A percentile compares a stretch with the other conserved stretches of the same genome.
Evolutionary conservation across 129 eudicot species (phyloP).

Genomic region (Centrapalus pauciflorus): DNA sequence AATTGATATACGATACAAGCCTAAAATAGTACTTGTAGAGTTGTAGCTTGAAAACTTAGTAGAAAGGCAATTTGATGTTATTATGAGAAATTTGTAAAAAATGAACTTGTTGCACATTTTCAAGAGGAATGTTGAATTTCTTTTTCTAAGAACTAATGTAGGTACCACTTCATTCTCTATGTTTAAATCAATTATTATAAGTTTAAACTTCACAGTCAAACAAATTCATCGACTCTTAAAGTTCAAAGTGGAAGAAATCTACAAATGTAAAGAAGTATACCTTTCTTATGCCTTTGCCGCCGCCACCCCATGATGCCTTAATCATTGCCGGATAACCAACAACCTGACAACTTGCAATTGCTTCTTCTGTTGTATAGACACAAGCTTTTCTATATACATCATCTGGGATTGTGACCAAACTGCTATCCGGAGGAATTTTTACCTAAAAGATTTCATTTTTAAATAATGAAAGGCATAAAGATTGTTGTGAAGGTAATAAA

Average conservation of each 20-base stretch:
- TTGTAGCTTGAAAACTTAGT: too few species aligned
- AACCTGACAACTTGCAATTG: conserved; percentile 87
- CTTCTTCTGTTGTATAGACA: conserved; percentile 92
- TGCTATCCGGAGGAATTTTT: conserved; percentile 69
- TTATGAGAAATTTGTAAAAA: too few species aligned
- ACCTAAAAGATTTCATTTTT: conserved; percentile 42
- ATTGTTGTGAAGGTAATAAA: not conserved
- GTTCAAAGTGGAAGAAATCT: not conserved
- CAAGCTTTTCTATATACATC: conserved; percentile 78
- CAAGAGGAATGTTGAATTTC: too few species aligned
- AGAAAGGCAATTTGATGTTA: too few species aligned
- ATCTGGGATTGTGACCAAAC: conserved; percentile 77
- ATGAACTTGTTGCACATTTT: too few species aligned
- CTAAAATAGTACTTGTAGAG: too few species aligned
- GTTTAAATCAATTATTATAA: not conserved
- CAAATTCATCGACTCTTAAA: not conserved
- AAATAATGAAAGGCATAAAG: not conserved
- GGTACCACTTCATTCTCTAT: not conserved
- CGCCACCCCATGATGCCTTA: conserved; percentile 99
- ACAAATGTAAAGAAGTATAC: conserved; percentile 27
- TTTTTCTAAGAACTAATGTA: too few species aligned
- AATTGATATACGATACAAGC: too few species aligned
- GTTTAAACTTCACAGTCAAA: not conserved
- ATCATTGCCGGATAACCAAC: conserved; percentile 99
- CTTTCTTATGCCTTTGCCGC: conserved; percentile 99